Conservation (phyloP, 2,329 filamentous ascomycete species). For the Seiridium unicorne region DNA sequence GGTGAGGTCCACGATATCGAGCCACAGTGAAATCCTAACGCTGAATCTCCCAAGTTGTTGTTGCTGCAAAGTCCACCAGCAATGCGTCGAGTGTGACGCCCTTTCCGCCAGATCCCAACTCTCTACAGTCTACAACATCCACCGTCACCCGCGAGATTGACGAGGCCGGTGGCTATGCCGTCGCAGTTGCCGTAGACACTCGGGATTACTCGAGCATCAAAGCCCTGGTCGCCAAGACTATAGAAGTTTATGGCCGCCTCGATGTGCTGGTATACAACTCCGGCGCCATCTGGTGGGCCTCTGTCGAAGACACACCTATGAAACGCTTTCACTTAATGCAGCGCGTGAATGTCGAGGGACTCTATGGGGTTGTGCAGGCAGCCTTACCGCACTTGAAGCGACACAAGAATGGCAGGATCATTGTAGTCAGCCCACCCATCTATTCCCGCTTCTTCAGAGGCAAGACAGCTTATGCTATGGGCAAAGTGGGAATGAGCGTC, state of each 20-base stretch:
- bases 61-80: slow-evolving; percentile 74
- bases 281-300: slow-evolving; percentile 82
- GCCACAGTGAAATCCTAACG: not conserved
- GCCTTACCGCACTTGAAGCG: slow-evolving; percentile 62
- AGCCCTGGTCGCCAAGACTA: slow-evolving; percentile 55
- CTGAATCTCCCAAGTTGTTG: slow-evolving; percentile 56
- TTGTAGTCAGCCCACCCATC: slow-evolving; percentile 82
- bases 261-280: slow-evolving; percentile 81
- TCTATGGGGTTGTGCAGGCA: slow-evolving; percentile 72
- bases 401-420: slow-evolving; percentile 60
- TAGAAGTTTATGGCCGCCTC: slow-evolving; percentile 58
- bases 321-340: slow-evolving; percentile 81
- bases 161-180: slow-evolving; percentile 61
- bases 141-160: slow-evolving; percentile 76
- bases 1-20: slow-evolving; percentile 44
- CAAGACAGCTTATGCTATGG: slow-evolving; percentile 80
- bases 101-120: slow-evolving; percentile 78
- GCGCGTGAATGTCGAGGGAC: slow-evolving; percentile 69
- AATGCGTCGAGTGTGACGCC: slow-evolving; percentile 53
- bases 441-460: slow-evolving; percentile 83
- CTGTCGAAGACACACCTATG: slow-evolving; percentile 69
- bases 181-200: slow-evolving; percentile 69
- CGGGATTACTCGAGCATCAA: slow-evolving; percentile 62
- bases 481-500: slow-evolving; percentile 80
- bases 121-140: slow-evolving; percentile 70